Base-by-base conservation (phyloP, 2,329 filamentous ascomycete genomes). In the Fonsecaea nubica region DNA sequence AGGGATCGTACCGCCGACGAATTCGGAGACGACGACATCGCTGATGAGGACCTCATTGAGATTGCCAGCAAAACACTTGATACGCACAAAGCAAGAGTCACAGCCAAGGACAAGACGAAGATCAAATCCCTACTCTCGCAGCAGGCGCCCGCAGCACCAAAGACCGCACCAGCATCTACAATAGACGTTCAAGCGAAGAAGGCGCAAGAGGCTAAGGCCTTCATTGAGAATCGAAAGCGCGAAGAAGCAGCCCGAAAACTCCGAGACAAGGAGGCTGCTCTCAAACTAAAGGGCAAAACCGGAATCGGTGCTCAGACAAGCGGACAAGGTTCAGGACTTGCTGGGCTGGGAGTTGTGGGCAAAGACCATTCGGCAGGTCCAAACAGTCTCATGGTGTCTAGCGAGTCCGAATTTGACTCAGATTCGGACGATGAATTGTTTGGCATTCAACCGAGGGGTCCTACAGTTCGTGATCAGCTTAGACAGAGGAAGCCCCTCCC, bases 351-450 rank as follows among this genome's bases (percentile, higher is more conserved):
- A 40, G 83, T 93, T 1, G 82, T 86, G 63, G 92, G 92, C 66
- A 95, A 94, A 78, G 92, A 95, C 62, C 90, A 94, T 74, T 85
- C 87, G 2, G 45, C 54, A 4, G 86, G 87, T 1, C 85, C 85
- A 69, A 91, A 90, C 74, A 92, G 94, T 70, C 92, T 98, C 77
- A 97, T 98, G 92, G 92, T 97, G 50, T 89, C 87, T 5, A 80
- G 79, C 30, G 89, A 90, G 64, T 91, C 89, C 15, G 83, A 84
- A 66, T 90, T 89, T 2, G 92, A 95, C 58, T 90, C 92, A 67
- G 89, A 92, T 55, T 86, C 91, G 9, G 87, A 90, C 64, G 88
- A 89, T 45, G 90, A 91, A 12, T 86, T 92, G 2, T 89, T 89
- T 70, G 87, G 84, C 35, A 83, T 85, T 48, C 80, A 79, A 69